These are phyloP conservation scores for Kewa caespitosa DNA, from an alignment of 179 eudicot genomes.

Conservation along the genomic window DNA sequence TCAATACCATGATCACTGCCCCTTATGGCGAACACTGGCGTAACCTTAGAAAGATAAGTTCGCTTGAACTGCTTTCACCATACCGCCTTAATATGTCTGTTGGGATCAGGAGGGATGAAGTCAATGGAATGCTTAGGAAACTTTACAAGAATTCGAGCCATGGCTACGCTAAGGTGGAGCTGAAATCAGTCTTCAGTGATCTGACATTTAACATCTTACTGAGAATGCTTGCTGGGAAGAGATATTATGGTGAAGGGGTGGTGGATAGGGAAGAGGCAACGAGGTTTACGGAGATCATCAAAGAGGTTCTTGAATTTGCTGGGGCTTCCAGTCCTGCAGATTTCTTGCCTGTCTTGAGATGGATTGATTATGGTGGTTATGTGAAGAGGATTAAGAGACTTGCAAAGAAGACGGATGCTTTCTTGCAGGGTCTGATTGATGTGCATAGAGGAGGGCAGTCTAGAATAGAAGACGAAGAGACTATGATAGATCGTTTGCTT, in stretches of 20 bases:
- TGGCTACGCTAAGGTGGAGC: constrained; percentile 33
- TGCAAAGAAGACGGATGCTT: constrained; percentile 27
- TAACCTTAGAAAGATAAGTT: constrained; percentile 27
- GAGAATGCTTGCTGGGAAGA: constrained; percentile 46
- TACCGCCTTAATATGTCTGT: constrained; percentile 17
- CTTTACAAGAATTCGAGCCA: background rate
- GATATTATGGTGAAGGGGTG: constrained; percentile 30
- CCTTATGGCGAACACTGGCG: constrained; percentile 39
- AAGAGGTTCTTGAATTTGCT: constrained; percentile 33
- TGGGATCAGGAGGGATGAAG: constrained; percentile 27
- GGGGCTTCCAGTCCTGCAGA: constrained; percentile 43
- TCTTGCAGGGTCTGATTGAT: constrained; percentile 38
- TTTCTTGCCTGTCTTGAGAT: constrained; percentile 40
- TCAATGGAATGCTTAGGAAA: constrained; percentile 20
- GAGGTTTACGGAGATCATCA: constrained; percentile 32
- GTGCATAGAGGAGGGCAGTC: constrained; percentile 17
- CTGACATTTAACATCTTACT: constrained; percentile 44
- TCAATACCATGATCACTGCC: constrained; percentile 27
- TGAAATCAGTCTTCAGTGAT: constrained; percentile 38
- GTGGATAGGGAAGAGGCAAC: constrained; percentile 29
- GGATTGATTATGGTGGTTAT: constrained; percentile 40
- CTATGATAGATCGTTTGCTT: constrained; percentile 48
- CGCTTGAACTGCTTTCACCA: constrained; percentile 28
- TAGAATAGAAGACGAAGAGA: constrained; percentile 16
- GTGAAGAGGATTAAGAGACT: constrained; percentile 31